phyloP scores from a whole-genome alignment of 2,329 filamentous ascomycete species.

The Drechslera avenae region DNA sequence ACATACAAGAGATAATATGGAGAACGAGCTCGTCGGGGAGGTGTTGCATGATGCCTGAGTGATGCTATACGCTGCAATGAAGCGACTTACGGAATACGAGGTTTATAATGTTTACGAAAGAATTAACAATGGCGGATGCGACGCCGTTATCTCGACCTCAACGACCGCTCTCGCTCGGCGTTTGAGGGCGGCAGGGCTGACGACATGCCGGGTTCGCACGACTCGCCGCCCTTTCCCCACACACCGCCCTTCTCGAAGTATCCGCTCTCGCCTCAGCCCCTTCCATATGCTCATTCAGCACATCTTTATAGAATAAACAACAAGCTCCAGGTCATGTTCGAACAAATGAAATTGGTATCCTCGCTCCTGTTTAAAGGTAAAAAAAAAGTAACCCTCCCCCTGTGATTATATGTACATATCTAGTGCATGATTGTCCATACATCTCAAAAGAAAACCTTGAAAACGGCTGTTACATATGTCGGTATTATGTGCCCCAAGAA shows the following conservation, averaged over 20 bases:
- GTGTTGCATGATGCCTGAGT: constrained; percentile 24
- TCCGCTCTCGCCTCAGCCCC: background rate
- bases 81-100: background rate
- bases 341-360: background rate
- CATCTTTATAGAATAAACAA: too few relatives aligned
- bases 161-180: constrained; percentile 10
- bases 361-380: background rate
- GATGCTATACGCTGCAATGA: background rate
- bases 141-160: constrained; percentile 14
- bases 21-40: constrained; percentile 52
- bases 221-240: constrained; percentile 13
- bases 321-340: background rate
- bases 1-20: constrained; percentile 51
- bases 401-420: background rate
- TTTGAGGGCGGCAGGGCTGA: constrained; percentile 24
- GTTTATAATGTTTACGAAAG: background rate
- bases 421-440: background rate
- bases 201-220: constrained; percentile 20
- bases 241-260: constrained; percentile 8
- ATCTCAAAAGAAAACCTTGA: background rate
- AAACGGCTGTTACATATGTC: background rate
- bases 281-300: background rate
- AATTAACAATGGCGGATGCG: constrained; percentile 15
- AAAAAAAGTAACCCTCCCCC: background rate
- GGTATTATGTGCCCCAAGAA: background rate